These are phyloP conservation scores for Eragrostis nindensis DNA, from an alignment of 176 grass and related monocot species.

Conservation along the genomic window DNA sequence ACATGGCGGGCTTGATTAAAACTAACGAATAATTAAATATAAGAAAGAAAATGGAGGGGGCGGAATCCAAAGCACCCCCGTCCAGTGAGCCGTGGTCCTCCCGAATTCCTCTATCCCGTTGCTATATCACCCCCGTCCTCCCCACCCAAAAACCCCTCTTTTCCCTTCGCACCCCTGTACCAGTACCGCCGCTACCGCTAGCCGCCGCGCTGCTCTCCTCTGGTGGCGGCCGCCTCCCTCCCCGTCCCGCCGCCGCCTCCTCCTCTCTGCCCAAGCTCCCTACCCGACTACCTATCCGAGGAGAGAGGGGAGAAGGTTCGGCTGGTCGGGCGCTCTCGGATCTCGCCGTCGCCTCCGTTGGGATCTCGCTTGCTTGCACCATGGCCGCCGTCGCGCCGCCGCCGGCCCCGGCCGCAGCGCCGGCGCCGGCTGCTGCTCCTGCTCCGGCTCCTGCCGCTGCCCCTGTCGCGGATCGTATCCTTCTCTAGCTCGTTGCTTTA, in stretches of 20 bases:
- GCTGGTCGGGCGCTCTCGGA: slow-evolving; percentile 43
- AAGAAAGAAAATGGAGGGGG: slow-evolving; percentile 19
- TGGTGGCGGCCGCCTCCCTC: slow-evolving; percentile 59
- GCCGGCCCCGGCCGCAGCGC: slow-evolving; percentile 22
- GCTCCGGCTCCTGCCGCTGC: slow-evolving; percentile 1
- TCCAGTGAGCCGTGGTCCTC: slow-evolving; percentile 43
- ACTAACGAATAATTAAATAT: not conserved
- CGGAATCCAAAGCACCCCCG: slow-evolving; percentile 27
- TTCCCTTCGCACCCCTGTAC: slow-evolving; percentile 25
- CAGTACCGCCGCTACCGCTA: slow-evolving; percentile 8
- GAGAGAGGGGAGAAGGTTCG: slow-evolving; percentile 38
- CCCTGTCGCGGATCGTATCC: slow-evolving; percentile 86
- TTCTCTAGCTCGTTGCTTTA: slow-evolving; percentile 33
- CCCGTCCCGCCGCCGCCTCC: slow-evolving; percentile 11
- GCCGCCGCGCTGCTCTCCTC: slow-evolving; percentile 38
- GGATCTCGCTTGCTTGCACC: slow-evolving; percentile 33
- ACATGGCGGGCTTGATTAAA: not conserved
- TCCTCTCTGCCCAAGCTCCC: slow-evolving; percentile 7
- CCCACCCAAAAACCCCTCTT: slow-evolving; percentile 45
- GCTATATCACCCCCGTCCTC: slow-evolving; percentile 35
- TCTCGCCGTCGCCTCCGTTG: slow-evolving; percentile 48
- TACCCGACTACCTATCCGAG: slow-evolving; percentile 15
- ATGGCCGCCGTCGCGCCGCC: slow-evolving; percentile 72
- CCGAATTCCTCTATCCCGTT: slow-evolving; percentile 9
- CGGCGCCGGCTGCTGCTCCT: not conserved